A percentile compares a stretch with the other conserved stretches of the same genome.
Conservation (phyloP, 2,329 filamentous ascomycete species). For the Lachnellula occidentalis region DNA sequence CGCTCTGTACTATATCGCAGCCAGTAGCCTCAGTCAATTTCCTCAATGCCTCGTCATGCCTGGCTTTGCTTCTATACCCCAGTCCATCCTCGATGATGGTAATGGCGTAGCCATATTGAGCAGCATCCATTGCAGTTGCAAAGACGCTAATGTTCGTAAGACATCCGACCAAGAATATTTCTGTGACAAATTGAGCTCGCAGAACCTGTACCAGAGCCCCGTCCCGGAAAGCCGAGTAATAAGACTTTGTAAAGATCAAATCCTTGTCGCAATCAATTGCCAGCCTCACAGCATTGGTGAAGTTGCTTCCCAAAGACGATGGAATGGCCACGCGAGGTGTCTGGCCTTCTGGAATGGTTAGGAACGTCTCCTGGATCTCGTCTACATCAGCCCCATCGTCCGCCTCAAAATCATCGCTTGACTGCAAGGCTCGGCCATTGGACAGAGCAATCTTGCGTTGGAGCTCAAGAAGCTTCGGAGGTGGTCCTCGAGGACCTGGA, state of each 20-base stretch:
- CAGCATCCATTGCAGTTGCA: slow-evolving; percentile 86
- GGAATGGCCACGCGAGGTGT: slow-evolving; percentile 39
- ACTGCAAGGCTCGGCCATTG: slow-evolving; percentile 5
- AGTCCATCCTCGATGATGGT: slow-evolving; percentile 85
- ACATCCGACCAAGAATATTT: slow-evolving; percentile 83
- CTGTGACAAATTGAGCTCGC: slow-evolving; percentile 80
- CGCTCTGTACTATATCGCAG: slow-evolving; percentile 28
- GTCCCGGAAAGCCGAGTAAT: slow-evolving; percentile 82
- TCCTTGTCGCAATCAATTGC: slow-evolving; percentile 42
- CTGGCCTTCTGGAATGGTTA: slow-evolving; percentile 21
- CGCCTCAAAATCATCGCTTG: slow-evolving; percentile 5
- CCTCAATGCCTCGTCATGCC: slow-evolving; percentile 47
- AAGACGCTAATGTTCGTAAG: slow-evolving; percentile 85
- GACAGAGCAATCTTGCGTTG: slow-evolving; percentile 12
- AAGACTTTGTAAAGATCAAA: slow-evolving; percentile 56
- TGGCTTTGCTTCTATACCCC: slow-evolving; percentile 65
- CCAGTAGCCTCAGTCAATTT: slow-evolving; percentile 28
- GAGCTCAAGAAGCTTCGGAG: slow-evolving; percentile 12
- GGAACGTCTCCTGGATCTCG: slow-evolving; percentile 22
- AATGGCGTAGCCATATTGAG: slow-evolving; percentile 79
- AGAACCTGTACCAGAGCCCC: slow-evolving; percentile 70
- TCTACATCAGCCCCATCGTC: slow-evolving; percentile 15
- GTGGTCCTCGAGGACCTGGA: slow-evolving; percentile 1
- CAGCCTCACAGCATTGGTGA: slow-evolving; percentile 39
- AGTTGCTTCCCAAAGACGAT: slow-evolving; percentile 41